Conservation (phyloP, 805 yeast species). For the Spencermartinsiella europaea region DNA sequence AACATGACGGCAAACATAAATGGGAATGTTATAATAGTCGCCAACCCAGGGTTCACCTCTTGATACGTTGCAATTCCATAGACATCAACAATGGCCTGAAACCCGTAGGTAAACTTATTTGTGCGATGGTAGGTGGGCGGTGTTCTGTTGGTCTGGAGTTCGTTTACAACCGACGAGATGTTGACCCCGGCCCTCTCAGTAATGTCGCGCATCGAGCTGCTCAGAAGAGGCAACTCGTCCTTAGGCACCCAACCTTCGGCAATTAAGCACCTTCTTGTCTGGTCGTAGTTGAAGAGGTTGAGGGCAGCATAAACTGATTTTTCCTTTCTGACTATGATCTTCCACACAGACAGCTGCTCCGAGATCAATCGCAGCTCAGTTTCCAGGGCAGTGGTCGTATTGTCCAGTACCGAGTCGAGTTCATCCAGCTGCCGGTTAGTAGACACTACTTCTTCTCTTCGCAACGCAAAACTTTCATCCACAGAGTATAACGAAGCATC, state of each 20-base stretch:
- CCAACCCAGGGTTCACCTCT: constrained; percentile 93
- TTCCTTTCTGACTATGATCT: constrained; percentile 64
- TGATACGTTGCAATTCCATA: constrained; percentile 91
- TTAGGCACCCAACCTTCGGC: constrained; percentile 98
- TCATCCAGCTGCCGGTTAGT: constrained; percentile 48
- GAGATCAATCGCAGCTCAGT: constrained; percentile 77
- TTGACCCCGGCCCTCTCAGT: constrained; percentile 42
- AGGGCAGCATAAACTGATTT: constrained; percentile 73
- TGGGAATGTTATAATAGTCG: constrained; percentile 93
- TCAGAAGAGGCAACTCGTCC: constrained; percentile 57
- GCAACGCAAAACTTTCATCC: constrained; percentile 42
- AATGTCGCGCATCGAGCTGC: constrained; percentile 56
- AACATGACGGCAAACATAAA: constrained; percentile 99
- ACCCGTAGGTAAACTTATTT: constrained; percentile 87
- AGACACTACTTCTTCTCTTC: constrained; percentile 33
- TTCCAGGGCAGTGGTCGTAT: constrained; percentile 60
- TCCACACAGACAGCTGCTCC: constrained; percentile 70
- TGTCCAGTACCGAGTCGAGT: constrained; percentile 53
- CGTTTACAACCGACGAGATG: constrained; percentile 44
- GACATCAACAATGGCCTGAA: constrained; percentile 90
- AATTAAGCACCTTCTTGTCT: constrained; percentile 71
- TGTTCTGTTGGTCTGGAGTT: constrained; percentile 67
- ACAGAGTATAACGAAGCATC: constrained; percentile 72
- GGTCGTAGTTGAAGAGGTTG: constrained; percentile 77
- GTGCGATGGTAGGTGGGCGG: constrained; percentile 95